Percentiles rank a stretch among this genome's conserved stretches.
Evolutionary conservation across 495 filamentous ascomycete genomes (phyloP).

Genomic region (Mytilinidion resinicola): DNA sequence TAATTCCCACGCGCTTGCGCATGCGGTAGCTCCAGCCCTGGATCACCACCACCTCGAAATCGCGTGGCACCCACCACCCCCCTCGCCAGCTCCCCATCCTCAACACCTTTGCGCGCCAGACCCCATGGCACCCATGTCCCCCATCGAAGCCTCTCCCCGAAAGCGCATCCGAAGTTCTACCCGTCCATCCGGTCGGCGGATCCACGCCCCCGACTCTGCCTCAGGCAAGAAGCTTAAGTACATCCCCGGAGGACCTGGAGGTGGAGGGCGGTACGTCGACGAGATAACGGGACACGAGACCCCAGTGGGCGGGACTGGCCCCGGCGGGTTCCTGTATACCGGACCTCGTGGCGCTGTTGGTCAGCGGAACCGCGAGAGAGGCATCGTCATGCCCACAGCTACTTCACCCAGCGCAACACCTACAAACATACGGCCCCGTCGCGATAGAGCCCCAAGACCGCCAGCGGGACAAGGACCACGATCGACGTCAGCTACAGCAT

Average conservation of each 20-base stretch:
- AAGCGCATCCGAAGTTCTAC: slow-evolving; percentile 18
- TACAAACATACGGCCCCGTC: slow-evolving; percentile 43
- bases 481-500: slow-evolving; percentile 76
- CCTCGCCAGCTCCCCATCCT: too few species aligned
- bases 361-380: slow-evolving; percentile 36
- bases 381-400: slow-evolving; percentile 40
- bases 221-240: slow-evolving; percentile 35
- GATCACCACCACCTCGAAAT: too few species aligned
- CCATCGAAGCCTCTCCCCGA: slow-evolving; percentile 18
- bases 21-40: background rate
- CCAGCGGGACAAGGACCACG: slow-evolving; percentile 45
- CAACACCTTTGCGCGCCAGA: too few species aligned
- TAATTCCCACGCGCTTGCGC: slow-evolving; percentile 1
- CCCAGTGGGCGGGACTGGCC: slow-evolving; percentile 44
- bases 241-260: slow-evolving; percentile 38
- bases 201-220: slow-evolving; percentile 16
- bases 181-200: slow-evolving; percentile 8
- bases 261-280: slow-evolving; percentile 38
- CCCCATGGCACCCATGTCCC: slow-evolving; percentile 13
- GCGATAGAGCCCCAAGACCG: slow-evolving; percentile 45
- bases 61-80: too few species aligned
- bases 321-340: slow-evolving; percentile 41
- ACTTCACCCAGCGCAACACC: slow-evolving; percentile 47
- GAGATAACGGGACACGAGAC: slow-evolving; percentile 31
- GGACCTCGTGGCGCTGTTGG: slow-evolving; percentile 41